Evolutionary conservation across 208 protist genomes (phyloP).

Genomic region (Leishmania major): DNA sequence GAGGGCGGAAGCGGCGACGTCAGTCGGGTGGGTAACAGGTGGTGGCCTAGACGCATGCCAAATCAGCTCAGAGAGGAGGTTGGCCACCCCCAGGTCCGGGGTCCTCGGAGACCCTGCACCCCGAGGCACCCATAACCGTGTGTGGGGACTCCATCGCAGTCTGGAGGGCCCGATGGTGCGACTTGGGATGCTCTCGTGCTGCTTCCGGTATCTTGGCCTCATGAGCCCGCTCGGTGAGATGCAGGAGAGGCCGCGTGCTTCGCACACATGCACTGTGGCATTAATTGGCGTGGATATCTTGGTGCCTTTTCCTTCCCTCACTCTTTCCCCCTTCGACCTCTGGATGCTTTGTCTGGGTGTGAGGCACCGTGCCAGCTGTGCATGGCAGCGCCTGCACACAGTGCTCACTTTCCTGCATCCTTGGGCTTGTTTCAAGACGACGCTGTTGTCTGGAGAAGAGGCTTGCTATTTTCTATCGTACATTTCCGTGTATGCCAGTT

Average conservation of each 20-base stretch:
- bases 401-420: background rate
- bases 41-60: background rate
- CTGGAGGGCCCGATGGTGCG: background rate
- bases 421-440: background rate
- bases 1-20: background rate
- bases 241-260: background rate
- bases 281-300: background rate
- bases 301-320: background rate
- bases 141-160: background rate
- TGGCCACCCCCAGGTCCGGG: background rate
- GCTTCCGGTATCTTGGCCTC: background rate
- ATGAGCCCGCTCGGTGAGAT: background rate
- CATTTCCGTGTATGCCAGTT: background rate
- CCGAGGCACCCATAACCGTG: background rate
- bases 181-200: background rate
- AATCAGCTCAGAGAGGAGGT: background rate
- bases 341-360: background rate
- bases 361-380: background rate
- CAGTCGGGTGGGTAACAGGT: background rate
- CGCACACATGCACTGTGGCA: background rate
- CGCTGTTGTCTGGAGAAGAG: background rate
- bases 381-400: background rate
- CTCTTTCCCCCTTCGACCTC: background rate
- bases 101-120: background rate
- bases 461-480: background rate